These are phyloP conservation scores for Bretschneidera sinensis DNA, from an alignment of 345 rosid genomes.

Conservation along the genomic window DNA sequence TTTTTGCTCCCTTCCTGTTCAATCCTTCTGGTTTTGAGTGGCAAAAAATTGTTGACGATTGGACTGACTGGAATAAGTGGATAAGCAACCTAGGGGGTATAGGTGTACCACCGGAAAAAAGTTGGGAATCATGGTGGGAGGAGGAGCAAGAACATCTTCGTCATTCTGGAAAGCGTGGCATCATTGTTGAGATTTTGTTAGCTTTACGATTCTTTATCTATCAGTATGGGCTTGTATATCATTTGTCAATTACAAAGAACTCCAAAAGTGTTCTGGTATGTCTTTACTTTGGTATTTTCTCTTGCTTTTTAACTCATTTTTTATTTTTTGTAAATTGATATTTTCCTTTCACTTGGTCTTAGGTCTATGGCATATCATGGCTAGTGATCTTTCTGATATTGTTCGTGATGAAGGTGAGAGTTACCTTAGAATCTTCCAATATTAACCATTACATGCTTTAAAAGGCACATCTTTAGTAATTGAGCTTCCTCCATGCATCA, in stretches of 20 bases:
- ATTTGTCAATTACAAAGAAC: slow-evolving; percentile 50
- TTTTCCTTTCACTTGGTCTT: slow-evolving; percentile 15
- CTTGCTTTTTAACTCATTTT: background rate
- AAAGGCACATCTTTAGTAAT: background rate
- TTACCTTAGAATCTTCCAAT: slow-evolving; percentile 6
- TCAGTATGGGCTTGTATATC: slow-evolving; percentile 96
- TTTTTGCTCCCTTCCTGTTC: slow-evolving; percentile 96
- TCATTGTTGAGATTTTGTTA: slow-evolving; percentile 79
- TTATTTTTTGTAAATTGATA: background rate
- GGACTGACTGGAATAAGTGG: slow-evolving; percentile 99
- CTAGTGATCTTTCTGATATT: slow-evolving; percentile 80
- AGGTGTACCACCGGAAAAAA: slow-evolving; percentile 93
- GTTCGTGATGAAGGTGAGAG: slow-evolving; percentile 97
- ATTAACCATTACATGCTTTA: slow-evolving; percentile 4
- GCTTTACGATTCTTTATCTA: slow-evolving; percentile 85
- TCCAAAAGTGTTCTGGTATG: slow-evolving; percentile 67
- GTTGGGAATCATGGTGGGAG: slow-evolving; percentile 99
- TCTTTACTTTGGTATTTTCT: slow-evolving; percentile 7
- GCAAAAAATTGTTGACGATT: slow-evolving; percentile 99
- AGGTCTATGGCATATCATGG: slow-evolving; percentile 98
- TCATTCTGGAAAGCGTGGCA: slow-evolving; percentile 90
- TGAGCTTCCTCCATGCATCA: background rate
- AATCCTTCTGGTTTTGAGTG: slow-evolving; percentile 99
- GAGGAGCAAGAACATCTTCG: slow-evolving; percentile 96
- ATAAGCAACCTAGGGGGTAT: slow-evolving; percentile 88